phyloP scores from a whole-genome alignment of 345 rosid species.

The Bruguiera gymnorhiza region DNA sequence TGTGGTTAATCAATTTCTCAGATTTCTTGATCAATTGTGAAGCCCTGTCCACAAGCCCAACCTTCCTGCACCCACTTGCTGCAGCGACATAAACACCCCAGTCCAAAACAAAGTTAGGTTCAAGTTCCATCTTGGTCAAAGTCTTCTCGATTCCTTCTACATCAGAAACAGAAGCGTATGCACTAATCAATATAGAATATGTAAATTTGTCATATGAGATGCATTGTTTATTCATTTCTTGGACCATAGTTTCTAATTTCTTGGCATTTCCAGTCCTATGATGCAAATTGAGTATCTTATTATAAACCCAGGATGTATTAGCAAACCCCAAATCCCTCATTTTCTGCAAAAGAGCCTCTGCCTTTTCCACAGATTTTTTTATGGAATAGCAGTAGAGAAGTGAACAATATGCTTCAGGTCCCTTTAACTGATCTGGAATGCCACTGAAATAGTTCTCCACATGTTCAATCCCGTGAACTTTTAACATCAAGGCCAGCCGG shows the following conservation, averaged over 20 bases:
- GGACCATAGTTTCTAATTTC: constrained; percentile 24
- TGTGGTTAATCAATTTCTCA: constrained; percentile 23
- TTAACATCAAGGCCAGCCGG: constrained; percentile 39
- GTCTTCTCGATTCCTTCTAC: constrained; percentile 23
- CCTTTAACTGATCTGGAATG: constrained; percentile 20
- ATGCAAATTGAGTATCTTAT: constrained; percentile 30
- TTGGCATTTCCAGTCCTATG: constrained; percentile 21
- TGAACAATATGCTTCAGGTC: constrained; percentile 25
- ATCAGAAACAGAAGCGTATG: constrained; percentile 28
- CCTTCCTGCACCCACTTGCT: constrained; percentile 25
- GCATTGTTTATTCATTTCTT: constrained; percentile 34
- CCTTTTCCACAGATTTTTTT: constrained; percentile 31
- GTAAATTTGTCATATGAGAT: constrained; percentile 18
- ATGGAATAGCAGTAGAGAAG: constrained; percentile 41
- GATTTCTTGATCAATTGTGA: constrained; percentile 27
- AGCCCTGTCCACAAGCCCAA: constrained; percentile 31
- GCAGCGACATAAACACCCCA: constrained; percentile 16
- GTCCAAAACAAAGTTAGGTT: constrained; percentile 18
- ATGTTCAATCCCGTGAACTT: constrained; percentile 32
- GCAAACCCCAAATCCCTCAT: constrained; percentile 33
- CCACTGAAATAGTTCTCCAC: constrained; percentile 35
- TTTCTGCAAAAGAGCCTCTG: constrained; percentile 35
- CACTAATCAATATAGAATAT: constrained; percentile 21
- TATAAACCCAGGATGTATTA: constrained; percentile 9
- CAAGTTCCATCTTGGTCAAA: constrained; percentile 28